A percentile compares a stretch with the other conserved stretches of the same genome.
Conservation (phyloP, 805 yeast genomes). For the Pichia insulana region DNA sequence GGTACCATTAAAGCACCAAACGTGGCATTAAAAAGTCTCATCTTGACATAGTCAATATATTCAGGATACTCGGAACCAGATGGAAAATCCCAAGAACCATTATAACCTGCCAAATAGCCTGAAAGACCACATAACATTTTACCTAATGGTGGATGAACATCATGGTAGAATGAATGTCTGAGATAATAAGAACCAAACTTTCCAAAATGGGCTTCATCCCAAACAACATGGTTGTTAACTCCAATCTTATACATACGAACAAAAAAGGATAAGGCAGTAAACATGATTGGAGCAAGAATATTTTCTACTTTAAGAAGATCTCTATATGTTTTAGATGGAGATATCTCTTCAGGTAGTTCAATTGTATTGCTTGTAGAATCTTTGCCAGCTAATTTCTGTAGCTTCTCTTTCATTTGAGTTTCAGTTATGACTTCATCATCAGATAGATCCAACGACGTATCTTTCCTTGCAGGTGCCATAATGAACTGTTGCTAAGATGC, state of each 20-base stretch:
- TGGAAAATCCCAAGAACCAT: conserved; percentile 84
- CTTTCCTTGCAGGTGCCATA: conserved; percentile 4
- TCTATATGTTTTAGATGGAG: conserved; percentile 9
- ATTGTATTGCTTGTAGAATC: conserved; percentile 3
- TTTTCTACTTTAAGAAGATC: conserved; percentile 20
- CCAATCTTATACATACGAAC: conserved; percentile 73
- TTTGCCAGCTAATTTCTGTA: conserved; percentile 22
- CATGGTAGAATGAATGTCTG: conserved; percentile 73
- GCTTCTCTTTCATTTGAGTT: conserved; percentile 25
- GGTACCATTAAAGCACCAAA: conserved; percentile 84
- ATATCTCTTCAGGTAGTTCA: conserved; percentile 11
- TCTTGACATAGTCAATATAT: conserved; percentile 66
- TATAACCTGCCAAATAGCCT: conserved; percentile 75
- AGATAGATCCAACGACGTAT: not conserved
- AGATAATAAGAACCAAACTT: conserved; percentile 76
- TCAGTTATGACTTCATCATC: conserved; percentile 16
- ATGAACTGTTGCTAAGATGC: not conserved
- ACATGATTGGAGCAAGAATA: conserved; percentile 44
- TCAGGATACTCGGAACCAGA: conserved; percentile 75
- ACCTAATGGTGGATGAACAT: conserved; percentile 84
- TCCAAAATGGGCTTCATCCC: conserved; percentile 98
- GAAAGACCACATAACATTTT: conserved; percentile 72
- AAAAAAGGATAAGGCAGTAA: conserved; percentile 63
- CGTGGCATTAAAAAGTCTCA: conserved; percentile 82
- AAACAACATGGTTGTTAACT: conserved; percentile 67